phyloP scores from a whole-genome alignment of 1,284 basidiomycete genomes.

The Sutorius eximius region DNA sequence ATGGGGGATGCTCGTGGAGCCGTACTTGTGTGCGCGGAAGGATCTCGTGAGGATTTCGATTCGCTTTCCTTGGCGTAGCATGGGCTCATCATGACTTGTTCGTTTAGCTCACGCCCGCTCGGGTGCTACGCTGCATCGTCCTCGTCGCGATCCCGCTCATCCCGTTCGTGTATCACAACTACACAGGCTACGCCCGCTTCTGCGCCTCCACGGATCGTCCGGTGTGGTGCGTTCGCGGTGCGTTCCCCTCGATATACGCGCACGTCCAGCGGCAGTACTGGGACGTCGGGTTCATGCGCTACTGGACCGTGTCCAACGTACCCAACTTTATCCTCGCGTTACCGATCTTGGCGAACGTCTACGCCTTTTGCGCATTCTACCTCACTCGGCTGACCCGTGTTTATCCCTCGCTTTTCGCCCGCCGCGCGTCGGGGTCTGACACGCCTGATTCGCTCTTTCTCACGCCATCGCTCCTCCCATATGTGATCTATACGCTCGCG shows the following conservation, averaged over 20 bases:
- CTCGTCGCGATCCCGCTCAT: conserved; percentile 48
- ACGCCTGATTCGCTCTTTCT: conserved; percentile 31
- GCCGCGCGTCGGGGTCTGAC: neutral
- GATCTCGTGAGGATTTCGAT: conserved; percentile 18
- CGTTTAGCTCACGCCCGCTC: conserved; percentile 35
- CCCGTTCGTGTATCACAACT: conserved; percentile 76
- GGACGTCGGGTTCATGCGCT: conserved; percentile 82
- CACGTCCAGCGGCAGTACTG: conserved; percentile 87
- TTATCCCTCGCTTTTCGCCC: conserved; percentile 8
- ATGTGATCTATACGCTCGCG: conserved; percentile 67
- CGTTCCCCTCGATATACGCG: conserved; percentile 74
- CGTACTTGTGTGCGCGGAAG: conserved; percentile 39
- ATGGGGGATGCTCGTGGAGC: conserved; percentile 64
- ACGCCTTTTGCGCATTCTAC: conserved; percentile 48
- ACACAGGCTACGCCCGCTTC: conserved; percentile 62
- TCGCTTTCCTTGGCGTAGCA: neutral
- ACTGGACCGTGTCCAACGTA: conserved; percentile 82
- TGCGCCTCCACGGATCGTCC: conserved; percentile 43
- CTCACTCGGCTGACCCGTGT: conserved; percentile 27
- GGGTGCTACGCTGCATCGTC: conserved; percentile 38
- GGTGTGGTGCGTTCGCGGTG: conserved; percentile 62
- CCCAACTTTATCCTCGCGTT: conserved; percentile 86
- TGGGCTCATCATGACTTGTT: neutral
- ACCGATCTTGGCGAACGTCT: conserved; percentile 57
- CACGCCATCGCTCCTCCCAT: conserved; percentile 49